These are phyloP conservation scores for Malassezia brasiliensis DNA, from an alignment of 1,284 basidiomycete species.

Conservation along the genomic window DNA sequence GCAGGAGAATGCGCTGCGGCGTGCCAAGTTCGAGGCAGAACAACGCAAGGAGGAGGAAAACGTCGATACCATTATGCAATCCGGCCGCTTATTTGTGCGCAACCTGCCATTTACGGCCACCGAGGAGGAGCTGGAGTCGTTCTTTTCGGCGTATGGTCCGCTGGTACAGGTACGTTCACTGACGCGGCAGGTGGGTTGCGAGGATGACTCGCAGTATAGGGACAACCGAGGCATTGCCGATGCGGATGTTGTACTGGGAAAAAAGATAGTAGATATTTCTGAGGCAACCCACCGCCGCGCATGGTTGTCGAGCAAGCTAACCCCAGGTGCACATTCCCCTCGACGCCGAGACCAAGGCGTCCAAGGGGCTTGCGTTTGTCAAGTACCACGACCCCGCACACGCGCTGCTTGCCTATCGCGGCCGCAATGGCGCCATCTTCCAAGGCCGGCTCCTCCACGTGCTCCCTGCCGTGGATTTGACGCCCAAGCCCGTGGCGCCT, in stretches of 20 bases:
- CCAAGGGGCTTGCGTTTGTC: slow-evolving; percentile 68
- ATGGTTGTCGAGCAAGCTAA: slow-evolving; percentile 11
- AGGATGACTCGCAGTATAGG: slow-evolving; percentile 46
- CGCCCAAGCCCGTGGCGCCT: slow-evolving; percentile 24
- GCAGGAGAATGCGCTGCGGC: slow-evolving; percentile 15
- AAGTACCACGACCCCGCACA: slow-evolving; percentile 60
- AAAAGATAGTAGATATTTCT: slow-evolving; percentile 42
- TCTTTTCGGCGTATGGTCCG: slow-evolving; percentile 64
- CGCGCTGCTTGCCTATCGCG: slow-evolving; percentile 67
- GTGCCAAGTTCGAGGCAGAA: slow-evolving; percentile 22
- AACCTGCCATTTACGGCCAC: slow-evolving; percentile 80
- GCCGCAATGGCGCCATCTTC: slow-evolving; percentile 74
- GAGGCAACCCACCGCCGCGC: slow-evolving; percentile 14
- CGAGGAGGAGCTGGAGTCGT: slow-evolving; percentile 60
- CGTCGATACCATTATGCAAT: slow-evolving; percentile 60
- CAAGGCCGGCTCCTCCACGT: slow-evolving; percentile 87
- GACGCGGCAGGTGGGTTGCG: not conserved
- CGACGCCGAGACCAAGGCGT: slow-evolving; percentile 58
- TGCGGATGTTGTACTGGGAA: slow-evolving; percentile 43
- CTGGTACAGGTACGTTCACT: slow-evolving; percentile 52
- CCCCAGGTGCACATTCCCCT: slow-evolving; percentile 71
- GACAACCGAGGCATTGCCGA: slow-evolving; percentile 36
- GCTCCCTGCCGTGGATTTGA: slow-evolving; percentile 64
- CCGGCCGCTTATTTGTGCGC: slow-evolving; percentile 75
- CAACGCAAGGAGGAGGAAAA: slow-evolving; percentile 44